A percentile compares a stretch with the other conserved stretches of the same genome.
These are phyloP conservation scores for Plasmodium gaboni DNA, from an alignment of 169 alveolate species.

Conservation along the genomic window DNA sequence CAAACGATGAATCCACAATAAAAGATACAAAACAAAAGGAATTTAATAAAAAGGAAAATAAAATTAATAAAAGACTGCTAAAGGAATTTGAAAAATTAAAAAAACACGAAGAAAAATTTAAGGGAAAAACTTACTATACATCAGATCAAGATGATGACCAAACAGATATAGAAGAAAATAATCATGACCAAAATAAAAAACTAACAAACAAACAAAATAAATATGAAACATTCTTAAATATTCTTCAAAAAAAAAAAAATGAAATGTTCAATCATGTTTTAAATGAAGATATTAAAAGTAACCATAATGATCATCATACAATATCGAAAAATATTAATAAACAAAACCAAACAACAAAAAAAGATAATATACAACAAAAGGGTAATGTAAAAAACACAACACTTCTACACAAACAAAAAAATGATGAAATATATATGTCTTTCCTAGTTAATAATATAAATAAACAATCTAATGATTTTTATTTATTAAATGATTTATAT, in stretches of 20 bases:
- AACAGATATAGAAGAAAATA: neutral
- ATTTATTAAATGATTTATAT: neutral
- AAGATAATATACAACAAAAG: neutral
- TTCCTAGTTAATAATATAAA: constrained; percentile 28
- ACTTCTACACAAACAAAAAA: neutral
- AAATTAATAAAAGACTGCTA: constrained; percentile 9
- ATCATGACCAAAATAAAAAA: neutral
- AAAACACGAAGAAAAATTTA: constrained; percentile 7
- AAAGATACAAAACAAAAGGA: neutral
- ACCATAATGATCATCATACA: neutral
- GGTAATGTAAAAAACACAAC: neutral
- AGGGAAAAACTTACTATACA: neutral
- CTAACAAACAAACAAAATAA: constrained; percentile 1
- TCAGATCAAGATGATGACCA: neutral
- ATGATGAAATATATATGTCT: constrained; percentile 47
- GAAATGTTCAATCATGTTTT: neutral
- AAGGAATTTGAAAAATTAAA: constrained; percentile 22
- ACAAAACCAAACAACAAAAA: neutral
- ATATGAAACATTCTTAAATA: constrained; percentile 40
- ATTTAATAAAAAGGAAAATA: constrained; percentile 13
- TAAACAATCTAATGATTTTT: constrained; percentile 20
- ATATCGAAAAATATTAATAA: neutral
- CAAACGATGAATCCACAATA: neutral
- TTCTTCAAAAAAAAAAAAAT: constrained; percentile 34
- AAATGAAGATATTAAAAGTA: neutral